Evolutionary conservation across 2,329 filamentous ascomycete species (phyloP), one percentile per base, ranked within the genome.

Genomic region (Calonectria hawksworthii): DNA sequence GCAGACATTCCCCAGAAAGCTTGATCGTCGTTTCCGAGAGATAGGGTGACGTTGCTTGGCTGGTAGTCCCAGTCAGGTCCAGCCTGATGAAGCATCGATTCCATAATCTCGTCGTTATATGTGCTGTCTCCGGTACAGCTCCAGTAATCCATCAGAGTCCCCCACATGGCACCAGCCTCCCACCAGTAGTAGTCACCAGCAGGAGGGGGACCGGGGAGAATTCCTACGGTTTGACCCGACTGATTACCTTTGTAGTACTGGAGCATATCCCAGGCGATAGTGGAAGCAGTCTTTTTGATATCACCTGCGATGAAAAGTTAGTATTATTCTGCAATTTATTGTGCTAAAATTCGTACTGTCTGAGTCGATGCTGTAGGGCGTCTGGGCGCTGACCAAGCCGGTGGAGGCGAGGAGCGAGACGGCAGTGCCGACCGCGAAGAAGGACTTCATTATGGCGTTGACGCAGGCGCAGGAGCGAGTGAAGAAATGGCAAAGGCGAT

Each of bases 1-100:
- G 72, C 91, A 87, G 72, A 93, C 89, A 93, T 89, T 67, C 89
- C 92, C 92, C 92, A 94, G 83, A 93, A 93, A 14, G 87, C 90
- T 83, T 94, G 92, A 79, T 93, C 92, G 76, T 93, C 92, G 80
- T 93, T 93, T 70, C 91, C 91, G 65, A 90, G 84, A 1, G 87
- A 87, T 8, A 85, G 83, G 0, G 89, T 90, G 70, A 88, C 86
- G 82, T 91, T 91, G 28, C 81, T 80, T 1, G 91, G 91, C 88
- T 91, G 90, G 82, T 89, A 92, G 79, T 92, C 88, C 61, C 87
- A 80, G 74, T 89, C 85, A 6, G 86, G 85, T 21, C 90, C 90
- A 38, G 87, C 85, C 81, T 92, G 91, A 75, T 87, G 89, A 50
- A 88, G 85, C 83, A 93, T 84, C 1, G 85, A 87, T 75, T 89